Evolutionary conservation across 441 rosid species (phyloP), one percentile per base, ranked within the genome.

Genomic region (Adansonia madagascariensis): DNA sequence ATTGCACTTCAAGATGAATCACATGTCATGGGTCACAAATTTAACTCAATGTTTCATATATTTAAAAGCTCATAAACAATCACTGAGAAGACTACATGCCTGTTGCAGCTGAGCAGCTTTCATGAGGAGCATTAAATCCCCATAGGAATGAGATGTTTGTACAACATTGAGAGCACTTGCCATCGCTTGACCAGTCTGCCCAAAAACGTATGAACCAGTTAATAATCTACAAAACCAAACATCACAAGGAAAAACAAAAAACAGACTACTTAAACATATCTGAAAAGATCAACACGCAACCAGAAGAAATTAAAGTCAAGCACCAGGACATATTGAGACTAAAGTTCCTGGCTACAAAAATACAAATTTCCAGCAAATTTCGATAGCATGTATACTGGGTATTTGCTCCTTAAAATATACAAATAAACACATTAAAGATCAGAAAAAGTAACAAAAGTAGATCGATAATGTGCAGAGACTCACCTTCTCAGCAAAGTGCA

Each of bases 141-240:
- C 99, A 78, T 84, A 90, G 74, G 99, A 94, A 89, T 95, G 99
- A 62, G 83, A 85, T 73, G 99, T 92, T 81, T 89, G 97, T 35
- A 88, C 88, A 75, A 89, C 98, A 84, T 95, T 94, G 63, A 93
- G 91, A 53, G 97, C 86, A 79, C 84, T 78, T 31, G 95, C 95
- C 78, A 95, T 88, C 49, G 88, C 91, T 77, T 82, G 84, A 82
- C 98, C 83, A 0, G 97, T 92, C 99, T 94, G 95, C 81, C 81
- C 52, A 75, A 17, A 79, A 14, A 72, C 75, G 82, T 17, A 50
- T 31, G 62, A 64, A 75, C 52, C 18, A 65, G 52, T 63, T 47
- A 75, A 63, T 31, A 49, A 61, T 63, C 71, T 11, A 64, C 7
- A 39, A 17, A n/a, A 64, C 62, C 18, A 24, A 22, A 63, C 2